Evolutionary conservation across 441 rosid species (phyloP).

Genomic region (Geranium incanum): DNA sequence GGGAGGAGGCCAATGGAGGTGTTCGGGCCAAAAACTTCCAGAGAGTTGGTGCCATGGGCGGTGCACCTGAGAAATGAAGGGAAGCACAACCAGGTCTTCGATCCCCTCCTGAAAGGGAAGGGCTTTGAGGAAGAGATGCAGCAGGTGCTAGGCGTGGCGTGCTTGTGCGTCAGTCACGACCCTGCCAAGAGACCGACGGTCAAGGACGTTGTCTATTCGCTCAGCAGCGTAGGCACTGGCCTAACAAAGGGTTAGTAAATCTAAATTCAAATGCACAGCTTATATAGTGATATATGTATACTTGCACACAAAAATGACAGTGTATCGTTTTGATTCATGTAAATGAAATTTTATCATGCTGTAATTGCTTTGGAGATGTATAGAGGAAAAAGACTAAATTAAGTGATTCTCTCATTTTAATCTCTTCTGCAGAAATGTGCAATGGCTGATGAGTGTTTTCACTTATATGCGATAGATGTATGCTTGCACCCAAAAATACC

Average conservation of each 20-base stretch:
- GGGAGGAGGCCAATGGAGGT: conserved; percentile 73
- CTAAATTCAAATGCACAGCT: background rate
- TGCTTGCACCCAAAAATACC: too few relatives aligned
- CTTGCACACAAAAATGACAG: background rate
- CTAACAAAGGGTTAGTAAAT: too few relatives aligned
- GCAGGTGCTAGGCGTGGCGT: conserved; percentile 48
- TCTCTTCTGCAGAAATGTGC: too few relatives aligned
- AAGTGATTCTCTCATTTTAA: too few relatives aligned
- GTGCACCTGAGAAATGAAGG: conserved; percentile 43
- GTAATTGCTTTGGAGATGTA: too few relatives aligned
- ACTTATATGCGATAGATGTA: too few relatives aligned
- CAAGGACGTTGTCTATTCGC: conserved; percentile 54
- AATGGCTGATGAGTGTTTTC: too few relatives aligned
- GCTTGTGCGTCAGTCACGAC: conserved; percentile 42
- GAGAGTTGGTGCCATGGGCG: conserved; percentile 60
- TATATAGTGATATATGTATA: background rate
- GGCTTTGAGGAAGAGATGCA: conserved; percentile 46
- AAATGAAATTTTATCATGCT: too few relatives aligned
- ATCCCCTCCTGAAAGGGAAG: conserved; percentile 38
- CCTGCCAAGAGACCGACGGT: conserved; percentile 55
- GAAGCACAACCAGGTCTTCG: conserved; percentile 50
- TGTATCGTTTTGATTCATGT: too few relatives aligned
- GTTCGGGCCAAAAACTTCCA: conserved; percentile 47
- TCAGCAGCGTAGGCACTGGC: conserved; percentile 27
- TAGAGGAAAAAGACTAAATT: too few relatives aligned